These are phyloP conservation scores for Paulinella micropora DNA, from an alignment of 78 protist genomes.

Conservation along the genomic window DNA sequence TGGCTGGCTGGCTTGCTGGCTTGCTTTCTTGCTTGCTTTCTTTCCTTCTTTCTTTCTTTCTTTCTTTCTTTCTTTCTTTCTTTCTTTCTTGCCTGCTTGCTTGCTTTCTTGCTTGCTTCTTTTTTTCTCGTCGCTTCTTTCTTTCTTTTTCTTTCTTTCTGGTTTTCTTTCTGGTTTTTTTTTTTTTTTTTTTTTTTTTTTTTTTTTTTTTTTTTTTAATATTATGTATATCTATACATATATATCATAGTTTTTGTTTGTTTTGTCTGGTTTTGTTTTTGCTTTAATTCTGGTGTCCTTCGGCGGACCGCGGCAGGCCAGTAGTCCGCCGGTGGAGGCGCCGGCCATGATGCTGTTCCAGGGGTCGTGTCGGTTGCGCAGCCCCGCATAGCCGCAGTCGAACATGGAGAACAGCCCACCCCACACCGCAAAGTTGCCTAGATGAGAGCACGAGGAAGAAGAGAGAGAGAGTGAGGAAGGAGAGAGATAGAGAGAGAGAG, in stretches of 20 bases:
- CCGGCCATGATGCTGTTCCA: slow-evolving; percentile 35
- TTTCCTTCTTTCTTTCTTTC: too few species aligned
- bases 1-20: too few species aligned
- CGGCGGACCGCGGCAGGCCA: slow-evolving; percentile 28
- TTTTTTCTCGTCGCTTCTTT: neutral
- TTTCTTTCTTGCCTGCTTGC: too few species aligned
- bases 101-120: too few species aligned
- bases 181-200: neutral
- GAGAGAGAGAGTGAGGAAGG: neutral
- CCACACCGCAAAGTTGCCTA: slow-evolving; percentile 47
- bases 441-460: neutral
- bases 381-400: slow-evolving; percentile 29
- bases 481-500: neutral
- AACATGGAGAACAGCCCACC: slow-evolving; percentile 46
- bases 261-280: too few species aligned
- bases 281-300: too few species aligned
- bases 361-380: slow-evolving; percentile 37
- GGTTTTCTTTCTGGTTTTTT: neutral
- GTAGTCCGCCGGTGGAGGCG: slow-evolving; percentile 30
- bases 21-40: too few species aligned
- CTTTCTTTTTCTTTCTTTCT: neutral
- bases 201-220: neutral
- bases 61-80: too few species aligned
- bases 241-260: neutral
- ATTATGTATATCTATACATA: neutral